These are phyloP conservation scores for Annulohypoxylon truncatum DNA, from an alignment of 2,329 filamentous ascomycete genomes.

Conservation along the genomic window DNA sequence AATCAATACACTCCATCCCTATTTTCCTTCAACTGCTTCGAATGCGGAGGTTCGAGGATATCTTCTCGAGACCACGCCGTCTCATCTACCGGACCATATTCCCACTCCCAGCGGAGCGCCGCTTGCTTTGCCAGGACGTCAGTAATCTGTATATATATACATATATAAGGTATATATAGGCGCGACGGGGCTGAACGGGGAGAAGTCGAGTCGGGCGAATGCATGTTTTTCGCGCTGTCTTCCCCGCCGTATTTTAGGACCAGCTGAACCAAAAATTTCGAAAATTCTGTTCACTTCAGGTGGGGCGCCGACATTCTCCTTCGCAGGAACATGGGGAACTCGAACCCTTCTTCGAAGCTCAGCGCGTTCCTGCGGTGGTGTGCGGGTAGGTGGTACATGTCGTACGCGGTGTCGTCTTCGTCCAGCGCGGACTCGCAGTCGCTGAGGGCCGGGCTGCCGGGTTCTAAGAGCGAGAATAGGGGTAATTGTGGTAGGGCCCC, in stretches of 20 bases:
- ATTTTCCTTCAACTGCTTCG: not conserved
- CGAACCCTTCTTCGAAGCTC: slow-evolving; percentile 37
- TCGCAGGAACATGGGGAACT: slow-evolving; percentile 38
- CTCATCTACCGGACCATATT: not conserved
- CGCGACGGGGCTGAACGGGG: not conserved
- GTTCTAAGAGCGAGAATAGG: slow-evolving; percentile 21
- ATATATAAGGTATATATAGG: no score
- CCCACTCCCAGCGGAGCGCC: not conserved
- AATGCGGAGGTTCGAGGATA: not conserved
- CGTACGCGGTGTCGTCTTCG: slow-evolving; percentile 37
- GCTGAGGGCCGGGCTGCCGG: slow-evolving; percentile 32
- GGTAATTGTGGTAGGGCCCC: not conserved
- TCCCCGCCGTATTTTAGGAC: not conserved
- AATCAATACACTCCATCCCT: not conserved
- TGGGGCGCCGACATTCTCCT: slow-evolving; percentile 27
- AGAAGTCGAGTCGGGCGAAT: not conserved
- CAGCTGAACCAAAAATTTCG: slow-evolving; percentile 7
- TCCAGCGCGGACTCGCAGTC: slow-evolving; percentile 38
- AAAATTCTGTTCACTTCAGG: not conserved
- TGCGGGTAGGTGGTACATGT: slow-evolving; percentile 30
- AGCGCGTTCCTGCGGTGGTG: slow-evolving; percentile 39
- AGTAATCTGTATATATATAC: not conserved
- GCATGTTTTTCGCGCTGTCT: not conserved
- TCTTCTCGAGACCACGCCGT: not conserved
- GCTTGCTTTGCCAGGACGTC: not conserved